Base-by-base conservation (phyloP, 148 eudicot species). In the Rhododendron ovatum region DNA sequence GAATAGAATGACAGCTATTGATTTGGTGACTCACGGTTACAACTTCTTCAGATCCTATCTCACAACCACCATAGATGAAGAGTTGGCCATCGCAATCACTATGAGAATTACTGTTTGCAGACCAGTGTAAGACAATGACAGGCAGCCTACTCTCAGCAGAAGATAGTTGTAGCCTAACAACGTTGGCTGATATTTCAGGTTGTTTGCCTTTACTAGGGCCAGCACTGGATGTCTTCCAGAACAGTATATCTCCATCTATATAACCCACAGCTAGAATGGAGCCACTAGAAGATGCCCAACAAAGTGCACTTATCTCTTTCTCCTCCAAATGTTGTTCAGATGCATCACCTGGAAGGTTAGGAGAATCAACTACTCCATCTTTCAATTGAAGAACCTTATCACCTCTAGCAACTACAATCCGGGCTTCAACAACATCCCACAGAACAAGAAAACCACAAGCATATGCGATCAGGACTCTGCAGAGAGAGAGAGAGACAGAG, bases 31-130 rank as follows among this genome's bases (percentile, higher is more conserved):
- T 48, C 79, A 94, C 97, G 91, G 95, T 93, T 69, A 94, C 51
- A 87, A 93, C 95, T 94, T 94, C 97, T 88, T 93, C 95, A 86
- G 93, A 90, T 84, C 95, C 97, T 80, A 93, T 90, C 88, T 93
- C 97, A 91, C 91, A 90, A 84, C 97, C 97, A 65, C 97, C 97
- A 90, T 94, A 94, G 69, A 94, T 89, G 73, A 93, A 91, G 86
- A 94, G 93, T 88, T 92, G 92, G 73, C 97, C 94, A 85, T 91
- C 91, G 80, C 83, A 75, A 88, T 85, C 91, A 84, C 78, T 90
- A 71, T 88, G 87, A 79, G 94, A 88, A 86, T 84, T 84, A 80
- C 85, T 93, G 87, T 85, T 90, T 80, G 88, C 90, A 80, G 88
- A 88, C 95, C 97, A 94, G 73, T 90, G 93, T 61, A 94, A 63